A percentile compares a stretch with the other conserved stretches of the same genome.
Conservation (phyloP, 2,329 filamentous ascomycete genomes). For the Exserohilum turcica region DNA sequence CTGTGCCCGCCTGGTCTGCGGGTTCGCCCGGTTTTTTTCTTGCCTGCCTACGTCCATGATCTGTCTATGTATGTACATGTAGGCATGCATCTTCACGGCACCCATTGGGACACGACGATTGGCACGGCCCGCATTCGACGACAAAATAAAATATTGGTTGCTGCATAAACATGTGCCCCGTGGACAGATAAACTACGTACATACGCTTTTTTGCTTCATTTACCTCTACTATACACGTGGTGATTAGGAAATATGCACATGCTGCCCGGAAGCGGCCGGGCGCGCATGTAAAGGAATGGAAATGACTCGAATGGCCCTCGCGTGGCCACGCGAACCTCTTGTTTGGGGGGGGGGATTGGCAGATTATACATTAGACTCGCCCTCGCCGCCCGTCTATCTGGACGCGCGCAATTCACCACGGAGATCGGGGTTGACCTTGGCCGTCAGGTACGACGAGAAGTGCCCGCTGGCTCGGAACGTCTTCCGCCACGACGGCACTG, state of each 20-base stretch:
- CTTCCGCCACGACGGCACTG: slow-evolving; percentile 21
- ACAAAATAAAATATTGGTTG: background rate
- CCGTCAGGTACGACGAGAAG: slow-evolving; percentile 32
- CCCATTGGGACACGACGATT: too few species aligned
- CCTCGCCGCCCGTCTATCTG: background rate
- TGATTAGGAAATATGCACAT: background rate
- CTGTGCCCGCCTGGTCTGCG: background rate
- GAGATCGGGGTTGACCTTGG: slow-evolving; percentile 34
- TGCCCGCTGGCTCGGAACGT: slow-evolving; percentile 29
- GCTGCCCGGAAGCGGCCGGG: background rate
- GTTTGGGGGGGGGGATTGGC: background rate
- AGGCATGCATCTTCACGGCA: too few species aligned
- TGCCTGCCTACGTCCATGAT: too few species aligned
- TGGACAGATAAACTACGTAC: background rate
- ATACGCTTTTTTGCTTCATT: background rate
- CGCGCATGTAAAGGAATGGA: background rate
- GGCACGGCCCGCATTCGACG: background rate
- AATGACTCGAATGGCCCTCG: background rate
- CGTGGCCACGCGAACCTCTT: background rate
- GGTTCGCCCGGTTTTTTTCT: background rate
- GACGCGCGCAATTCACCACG: slow-evolving; percentile 15
- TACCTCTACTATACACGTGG: background rate
- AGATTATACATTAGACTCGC: slow-evolving; percentile 1
- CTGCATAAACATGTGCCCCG: background rate
- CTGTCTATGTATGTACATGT: background rate